A percentile compares a stretch with the other conserved stretches of the same genome.
phyloP scores from a whole-genome alignment of 2,329 filamentous ascomycete species.

The Didymella sp. region DNA sequence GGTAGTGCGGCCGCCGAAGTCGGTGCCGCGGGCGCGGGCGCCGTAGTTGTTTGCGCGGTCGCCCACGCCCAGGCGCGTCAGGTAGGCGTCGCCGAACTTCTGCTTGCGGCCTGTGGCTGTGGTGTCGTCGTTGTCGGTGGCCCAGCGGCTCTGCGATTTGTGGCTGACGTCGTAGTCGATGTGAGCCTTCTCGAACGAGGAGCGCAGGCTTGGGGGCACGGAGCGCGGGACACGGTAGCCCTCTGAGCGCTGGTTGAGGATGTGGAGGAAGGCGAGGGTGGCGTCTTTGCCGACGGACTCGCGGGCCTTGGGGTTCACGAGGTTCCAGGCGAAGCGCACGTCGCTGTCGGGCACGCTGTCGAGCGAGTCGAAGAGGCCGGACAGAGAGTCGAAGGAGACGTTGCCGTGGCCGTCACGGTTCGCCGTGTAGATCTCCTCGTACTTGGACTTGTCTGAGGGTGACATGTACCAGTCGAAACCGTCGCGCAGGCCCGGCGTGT shows the following conservation, averaged over 20 bases:
- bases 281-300: conserved; percentile 93
- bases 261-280: conserved; percentile 91
- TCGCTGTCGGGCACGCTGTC: conserved; percentile 75
- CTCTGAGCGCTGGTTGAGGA: conserved; percentile 94
- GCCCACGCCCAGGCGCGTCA: conserved; percentile 82
- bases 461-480: conserved; percentile 99
- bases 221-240: conserved; percentile 91
- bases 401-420: conserved; percentile 88
- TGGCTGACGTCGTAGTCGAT: conserved; percentile 95
- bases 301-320: conserved; percentile 88
- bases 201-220: conserved; percentile 87
- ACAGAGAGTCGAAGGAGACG: conserved; percentile 73
- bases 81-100: conserved; percentile 96
- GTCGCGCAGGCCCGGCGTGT: conserved; percentile 85
- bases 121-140: conserved; percentile 76
- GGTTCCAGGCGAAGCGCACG: conserved; percentile 91
- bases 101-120: conserved; percentile 89
- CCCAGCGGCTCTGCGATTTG: conserved; percentile 78
- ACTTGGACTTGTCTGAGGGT: conserved; percentile 87
- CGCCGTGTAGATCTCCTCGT: conserved; percentile 96
- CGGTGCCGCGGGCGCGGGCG: conserved; percentile 77
- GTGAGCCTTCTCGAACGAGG: conserved; percentile 92
- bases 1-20: conserved; percentile 85
- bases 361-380: conserved; percentile 79
- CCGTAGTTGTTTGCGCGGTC: conserved; percentile 73